Evolutionary conservation across 805 yeast genomes (phyloP), one percentile per base, ranked within the genome.

Genomic region (Tetrapisispora arboricola): DNA sequence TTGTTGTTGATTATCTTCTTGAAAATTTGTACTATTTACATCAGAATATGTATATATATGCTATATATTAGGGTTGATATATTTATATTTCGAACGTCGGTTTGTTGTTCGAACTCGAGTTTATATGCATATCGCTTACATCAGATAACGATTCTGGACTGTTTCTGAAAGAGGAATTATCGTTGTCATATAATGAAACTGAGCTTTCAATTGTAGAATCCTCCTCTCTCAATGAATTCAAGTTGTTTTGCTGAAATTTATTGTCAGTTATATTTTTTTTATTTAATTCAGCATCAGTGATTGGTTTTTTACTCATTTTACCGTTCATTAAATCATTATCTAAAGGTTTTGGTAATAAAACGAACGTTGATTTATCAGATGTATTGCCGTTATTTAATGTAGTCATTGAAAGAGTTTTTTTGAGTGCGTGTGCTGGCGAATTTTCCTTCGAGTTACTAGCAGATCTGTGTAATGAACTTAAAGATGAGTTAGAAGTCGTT

Each of bases 301-400:
- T 56, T 6, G 65, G 65, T 18, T 60, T 51, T 8, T 54, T 51
- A 39, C 62, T 53, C 32, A 48, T 56, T 18, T 56, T 44, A 18
- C 65, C 65, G 37, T 59, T 57, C 65, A 60, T 60, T 40, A 59
- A 42, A 5, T 59, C 48, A 21, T 41, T 44, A 6, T 35, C 32
- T 22, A 63, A 61, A 13, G 61, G 58, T 33, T 45, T 45, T 16
- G 63, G 64, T 32, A 52, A 58, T 16, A 60, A 38, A 17, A 46
- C 49, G 37, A 60, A 60, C 1, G 64, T 60, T 1, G 64, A 58
- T 33, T 53, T 49, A 38, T 35, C 35, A 18, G 25, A 31, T n/a
- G 3, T 32, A 20, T 10, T 20, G 12, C 3, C 9, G 6, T 12
- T 6, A 5, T 32, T 32, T 11, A 44, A 32, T 3, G 55, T 44